Percentiles rank a stretch among this genome's conserved stretches.
Conservation (phyloP, 2,329 filamentous ascomycete genomes). For the Calonectria montana region DNA sequence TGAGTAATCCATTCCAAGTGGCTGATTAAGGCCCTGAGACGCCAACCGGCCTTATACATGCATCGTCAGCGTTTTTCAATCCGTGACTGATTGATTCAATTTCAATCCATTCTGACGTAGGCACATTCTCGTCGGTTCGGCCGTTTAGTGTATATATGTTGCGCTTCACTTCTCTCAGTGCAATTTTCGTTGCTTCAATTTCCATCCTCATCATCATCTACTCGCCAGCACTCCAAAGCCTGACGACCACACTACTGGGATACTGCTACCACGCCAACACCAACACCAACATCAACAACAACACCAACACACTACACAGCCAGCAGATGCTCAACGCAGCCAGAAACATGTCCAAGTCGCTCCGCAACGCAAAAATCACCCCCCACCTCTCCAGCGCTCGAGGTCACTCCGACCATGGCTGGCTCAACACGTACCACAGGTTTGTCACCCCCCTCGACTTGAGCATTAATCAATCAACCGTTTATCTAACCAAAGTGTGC, state of each 20-base stretch:
- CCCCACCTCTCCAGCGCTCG: conserved; percentile 78
- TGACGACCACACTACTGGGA: conserved; percentile 38
- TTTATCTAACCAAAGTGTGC: neutral
- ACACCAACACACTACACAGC: conserved; percentile 16
- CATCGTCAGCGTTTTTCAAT: conserved; percentile 43
- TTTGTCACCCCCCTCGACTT: neutral
- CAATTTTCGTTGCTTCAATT: conserved; percentile 51
- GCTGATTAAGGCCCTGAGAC: too few species aligned
- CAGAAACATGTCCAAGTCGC: conserved; percentile 70
- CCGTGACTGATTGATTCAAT: conserved; percentile 26
- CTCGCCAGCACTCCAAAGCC: conserved; percentile 34
- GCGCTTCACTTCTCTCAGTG: conserved; percentile 46
- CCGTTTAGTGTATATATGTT: conserved; percentile 52
- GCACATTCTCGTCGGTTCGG: conserved; percentile 43
- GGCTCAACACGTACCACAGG: conserved; percentile 86
- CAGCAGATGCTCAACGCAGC: conserved; percentile 50
- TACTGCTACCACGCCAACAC: conserved; percentile 30
- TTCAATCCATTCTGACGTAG: conserved; percentile 20
- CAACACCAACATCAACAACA: conserved; percentile 23
- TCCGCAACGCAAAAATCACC: conserved; percentile 77
- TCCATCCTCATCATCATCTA: conserved; percentile 51
- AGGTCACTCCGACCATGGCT: conserved; percentile 85
- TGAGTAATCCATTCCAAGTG: conserved; percentile 10
- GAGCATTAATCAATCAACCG: neutral
- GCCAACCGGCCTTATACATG: conserved; percentile 31